Evolutionary conservation across 1,284 basidiomycete species (phyloP), one percentile per base, ranked within the genome.

Genomic region (Microbotryomycetes sp.): DNA sequence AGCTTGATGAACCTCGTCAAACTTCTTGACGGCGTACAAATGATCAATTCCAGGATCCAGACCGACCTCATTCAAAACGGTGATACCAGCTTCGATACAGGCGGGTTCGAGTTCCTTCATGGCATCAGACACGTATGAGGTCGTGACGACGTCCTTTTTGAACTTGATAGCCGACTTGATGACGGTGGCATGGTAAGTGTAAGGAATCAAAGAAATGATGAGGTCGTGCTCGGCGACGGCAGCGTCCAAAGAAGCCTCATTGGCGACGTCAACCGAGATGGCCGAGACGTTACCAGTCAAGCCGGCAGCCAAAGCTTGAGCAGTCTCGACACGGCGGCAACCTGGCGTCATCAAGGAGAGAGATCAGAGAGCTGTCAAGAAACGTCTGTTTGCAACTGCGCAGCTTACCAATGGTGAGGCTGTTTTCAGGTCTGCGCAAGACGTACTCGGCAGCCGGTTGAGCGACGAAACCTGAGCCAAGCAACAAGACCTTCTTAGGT

Each of bases 11-110:
- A 97, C 88, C 74, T 97, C 92, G 69, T 86, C 84, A 71, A 98
- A 93, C 50, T 88, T 93, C 84, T 97, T 97, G 79, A 99, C 83
- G 47, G 96, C 94, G 79, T 94, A 97, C 62, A 97, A 79, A 77
- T 93, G 91, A 77, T 93, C 91, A 68, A 93, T 89, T 69, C 92
- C 92, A 50, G 92, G 92, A 77, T 97, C 93, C 31, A 98, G 83
- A 66, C 94, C 94, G 71, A 99, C 92, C 81, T 99, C 94, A 79
- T 99, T 99, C 83, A 98, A 83, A 66, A 97, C 90, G 58, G 92
- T 82, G 74, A 98, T 92, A 22, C 93, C 94, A 1, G 92, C 92
- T 68, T 85, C 83, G 79, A 88, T 88, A 68, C 84, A 89, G 67
- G 85, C 86, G 59, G 82, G 83, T 70, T 97, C 87, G 45, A 98